Base-by-base conservation (phyloP, 2,329 filamentous ascomycete species). In the Talaromyces sp. region DNA sequence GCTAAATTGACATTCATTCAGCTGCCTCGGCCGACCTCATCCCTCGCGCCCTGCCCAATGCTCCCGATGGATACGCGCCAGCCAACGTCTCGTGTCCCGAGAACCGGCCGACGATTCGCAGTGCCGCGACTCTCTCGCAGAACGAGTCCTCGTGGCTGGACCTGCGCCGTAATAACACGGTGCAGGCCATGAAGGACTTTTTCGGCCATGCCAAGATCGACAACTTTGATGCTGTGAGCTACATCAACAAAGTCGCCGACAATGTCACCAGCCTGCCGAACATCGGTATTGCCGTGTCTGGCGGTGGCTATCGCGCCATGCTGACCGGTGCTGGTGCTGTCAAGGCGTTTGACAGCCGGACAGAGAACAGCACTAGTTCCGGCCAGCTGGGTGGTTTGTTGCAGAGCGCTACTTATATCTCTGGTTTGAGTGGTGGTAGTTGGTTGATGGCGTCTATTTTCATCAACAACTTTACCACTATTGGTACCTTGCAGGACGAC, bases 391-490 rank as follows among this genome's bases (percentile, higher is more conserved):
- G 92, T 57, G 92, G 92, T 4, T 77, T 96, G 65, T 79, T 96
- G 64, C 92, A 96, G 78, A 83, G 89, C 3, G 77, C 90, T 0
- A 96, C 91, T 0, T 96, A 96, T 71, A 73, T 96, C 13, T 82
- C 91, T 2, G 92, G 91, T 9, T 80, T 96, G 3, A 93, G 90
- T 8, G 92, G 92, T 32, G 92, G 92, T 59, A 86, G 88, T 57
- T 96, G 92, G 92, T 80, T 96, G 19, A 84, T 96, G 4, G 90
- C 91, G n/a, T 91, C 88, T 59, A 79, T 96, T 10, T 93, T 85
- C 63, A 80, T 86, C 68, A 87, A 88, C 73, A 96, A 96, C 78
- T 96, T 91, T 73, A 88, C 86, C 8, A 85, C 87, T 0, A 84
- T 92, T 3, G 73, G 82, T 57, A 73, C 75, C 63, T 81, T 91